Evolutionary conservation across 306 rosid genomes (phyloP).

Genomic region (Morella rubra): DNA sequence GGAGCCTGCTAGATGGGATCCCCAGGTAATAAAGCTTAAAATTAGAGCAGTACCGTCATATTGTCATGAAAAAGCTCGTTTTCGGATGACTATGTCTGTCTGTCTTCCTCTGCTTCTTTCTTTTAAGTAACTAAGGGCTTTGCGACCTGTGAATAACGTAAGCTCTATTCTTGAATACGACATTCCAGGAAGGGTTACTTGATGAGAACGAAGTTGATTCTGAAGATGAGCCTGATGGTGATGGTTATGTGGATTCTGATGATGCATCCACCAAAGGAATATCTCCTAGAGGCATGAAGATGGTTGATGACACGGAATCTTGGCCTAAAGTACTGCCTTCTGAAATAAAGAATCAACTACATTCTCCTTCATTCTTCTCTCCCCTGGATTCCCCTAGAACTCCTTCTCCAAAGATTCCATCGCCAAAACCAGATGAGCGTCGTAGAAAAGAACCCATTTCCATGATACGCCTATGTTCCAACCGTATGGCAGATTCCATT

Average conservation of each 20-base stretch:
- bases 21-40: constrained; percentile 46
- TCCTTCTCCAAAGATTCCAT: constrained; percentile 35
- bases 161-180: constrained; percentile 18
- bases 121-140: neutral
- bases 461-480: constrained; percentile 53
- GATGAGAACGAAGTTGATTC: constrained; percentile 63
- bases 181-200: constrained; percentile 50
- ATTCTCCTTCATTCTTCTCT: constrained; percentile 57
- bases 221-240: constrained; percentile 52
- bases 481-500: constrained; percentile 38
- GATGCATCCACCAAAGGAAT: constrained; percentile 27
- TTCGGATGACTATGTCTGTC: neutral
- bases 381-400: constrained; percentile 62
- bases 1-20: constrained; percentile 45
- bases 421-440: constrained; percentile 33
- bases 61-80: neutral
- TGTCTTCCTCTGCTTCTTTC: no score
- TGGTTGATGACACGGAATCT: constrained; percentile 36
- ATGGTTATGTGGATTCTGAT: constrained; percentile 41
- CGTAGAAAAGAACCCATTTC: constrained; percentile 40
- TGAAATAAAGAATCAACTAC: constrained; percentile 41
- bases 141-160: constrained; percentile 11
- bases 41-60: neutral
- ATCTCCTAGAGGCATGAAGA: constrained; percentile 37
- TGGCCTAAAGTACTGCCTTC: constrained; percentile 32